Evolutionary conservation across 805 yeast genomes (phyloP).

Genomic region (Ogataea methylovora): DNA sequence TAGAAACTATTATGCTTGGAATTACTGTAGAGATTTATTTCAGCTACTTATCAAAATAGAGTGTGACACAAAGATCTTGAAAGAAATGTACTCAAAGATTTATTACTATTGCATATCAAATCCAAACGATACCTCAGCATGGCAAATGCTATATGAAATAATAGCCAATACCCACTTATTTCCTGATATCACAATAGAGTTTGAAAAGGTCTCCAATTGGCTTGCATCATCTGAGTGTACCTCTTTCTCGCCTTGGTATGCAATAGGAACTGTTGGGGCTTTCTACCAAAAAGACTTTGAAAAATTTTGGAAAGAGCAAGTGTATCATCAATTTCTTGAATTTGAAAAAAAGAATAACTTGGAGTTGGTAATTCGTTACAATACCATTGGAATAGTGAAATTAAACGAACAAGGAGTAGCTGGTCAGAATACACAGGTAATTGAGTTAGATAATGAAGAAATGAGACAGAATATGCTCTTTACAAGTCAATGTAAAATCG

Average conservation of each 20-base stretch:
- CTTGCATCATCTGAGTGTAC: neutral
- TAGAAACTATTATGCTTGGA: slow-evolving; percentile 42
- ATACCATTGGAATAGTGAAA: neutral
- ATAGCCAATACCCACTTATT: neutral
- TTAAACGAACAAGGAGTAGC: neutral
- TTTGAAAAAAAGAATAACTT: neutral
- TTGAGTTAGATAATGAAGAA: too few species aligned
- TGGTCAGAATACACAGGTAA: neutral
- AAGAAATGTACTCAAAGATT: neutral
- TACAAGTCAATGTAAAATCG: neutral
- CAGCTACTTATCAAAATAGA: neutral
- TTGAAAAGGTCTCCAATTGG: neutral
- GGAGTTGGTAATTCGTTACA: neutral
- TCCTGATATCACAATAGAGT: neutral
- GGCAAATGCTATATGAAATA: slow-evolving; percentile 5
- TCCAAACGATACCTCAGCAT: slow-evolving; percentile 15
- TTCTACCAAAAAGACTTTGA: neutral
- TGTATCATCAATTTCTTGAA: neutral
- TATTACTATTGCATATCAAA: slow-evolving; percentile 5
- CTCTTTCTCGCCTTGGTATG: slow-evolving; percentile 1
- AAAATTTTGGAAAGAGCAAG: neutral
- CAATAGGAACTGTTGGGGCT: neutral
- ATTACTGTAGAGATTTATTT: slow-evolving; percentile 1
- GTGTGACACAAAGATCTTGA: neutral
- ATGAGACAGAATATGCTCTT: neutral